Conservation (phyloP, 495 filamentous ascomycete genomes). For the Neurospora intermedia region DNA sequence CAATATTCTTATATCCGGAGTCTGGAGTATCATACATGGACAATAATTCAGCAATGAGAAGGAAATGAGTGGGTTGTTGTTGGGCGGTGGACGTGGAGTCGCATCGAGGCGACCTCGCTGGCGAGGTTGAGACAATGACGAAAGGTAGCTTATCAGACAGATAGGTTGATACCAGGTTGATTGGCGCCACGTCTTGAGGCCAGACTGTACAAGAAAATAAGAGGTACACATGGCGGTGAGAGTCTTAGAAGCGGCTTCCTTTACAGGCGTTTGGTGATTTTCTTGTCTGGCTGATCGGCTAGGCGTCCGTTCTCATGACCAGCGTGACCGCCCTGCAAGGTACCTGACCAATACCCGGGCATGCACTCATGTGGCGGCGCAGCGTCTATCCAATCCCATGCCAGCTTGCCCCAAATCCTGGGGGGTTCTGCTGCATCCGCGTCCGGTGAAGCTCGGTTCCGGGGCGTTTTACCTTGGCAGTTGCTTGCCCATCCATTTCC, state of each 20-base stretch:
- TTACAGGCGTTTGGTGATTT: neutral
- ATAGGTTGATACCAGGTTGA: slow-evolving; percentile 9
- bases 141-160: slow-evolving; percentile 11
- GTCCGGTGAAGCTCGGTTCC: slow-evolving; percentile 12
- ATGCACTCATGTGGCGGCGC: neutral
- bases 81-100: neutral
- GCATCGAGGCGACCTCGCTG: neutral
- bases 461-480: neutral
- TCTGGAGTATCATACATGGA: neutral
- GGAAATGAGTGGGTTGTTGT: neutral
- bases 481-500: slow-evolving; percentile 14
- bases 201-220: neutral
- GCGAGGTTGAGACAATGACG: slow-evolving; percentile 14
- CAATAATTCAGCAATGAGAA: neutral
- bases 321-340: neutral
- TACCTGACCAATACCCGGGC: neutral
- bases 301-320: neutral
- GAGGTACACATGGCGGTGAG: neutral
- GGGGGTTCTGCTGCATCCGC: neutral
- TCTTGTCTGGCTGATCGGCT: neutral
- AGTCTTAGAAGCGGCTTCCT: neutral
- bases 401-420: neutral
- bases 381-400: neutral
- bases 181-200: slow-evolving; percentile 7
- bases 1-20: neutral